Evolutionary conservation across 2,329 filamentous ascomycete genomes (phyloP), one percentile per base, ranked within the genome.

Genomic region (Talaromyces pinophilus): DNA sequence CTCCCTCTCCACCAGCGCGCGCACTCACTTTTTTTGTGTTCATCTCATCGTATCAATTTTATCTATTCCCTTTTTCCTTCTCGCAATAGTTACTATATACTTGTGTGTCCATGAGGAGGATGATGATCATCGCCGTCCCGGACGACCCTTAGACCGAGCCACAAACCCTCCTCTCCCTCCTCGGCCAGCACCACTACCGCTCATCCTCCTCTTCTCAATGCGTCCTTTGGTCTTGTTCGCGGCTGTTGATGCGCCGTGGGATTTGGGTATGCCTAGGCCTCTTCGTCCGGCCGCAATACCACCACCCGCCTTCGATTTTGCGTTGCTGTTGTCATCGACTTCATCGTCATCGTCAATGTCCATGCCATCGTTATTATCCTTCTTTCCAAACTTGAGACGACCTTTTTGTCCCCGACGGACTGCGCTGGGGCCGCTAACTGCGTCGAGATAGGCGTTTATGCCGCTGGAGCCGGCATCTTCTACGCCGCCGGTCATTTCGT

Each of bases 381-480:
- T 77, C 35, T 77, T 78, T 22, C 80, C 78, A 73, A 88, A 86
- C 78, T 87, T 88, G 68, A 88, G 76, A 72, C 85, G 85, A 13
- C 87, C 86, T 71, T 84, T 84, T 72, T 87, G 85, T 42, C 86
- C 86, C 38, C 85, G 79, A 67, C 84, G 81, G 40, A 85, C 82
- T 8, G 86, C 85, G 72, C 88, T 85, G 28, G 85, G 83, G 25
- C 87, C 85, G 64, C 83, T 85, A 66, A 89, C 85, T 11, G 87
- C 87, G 54, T 83, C 83, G 52, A 88, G 82, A 72, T 88, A 88
- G 30, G 86, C 86, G 71, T 88, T 87, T 74, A 88, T 84, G 46
- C 76, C 77, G 65, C 72, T 73, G 22, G 70, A 70, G 25, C 70
- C 72, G 25, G 40, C 25, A 25, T 57, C 55, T 54, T 65, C 59